Evolutionary conservation across 306 rosid genomes (phyloP).

Genomic region (Aeschynomene evenia): DNA sequence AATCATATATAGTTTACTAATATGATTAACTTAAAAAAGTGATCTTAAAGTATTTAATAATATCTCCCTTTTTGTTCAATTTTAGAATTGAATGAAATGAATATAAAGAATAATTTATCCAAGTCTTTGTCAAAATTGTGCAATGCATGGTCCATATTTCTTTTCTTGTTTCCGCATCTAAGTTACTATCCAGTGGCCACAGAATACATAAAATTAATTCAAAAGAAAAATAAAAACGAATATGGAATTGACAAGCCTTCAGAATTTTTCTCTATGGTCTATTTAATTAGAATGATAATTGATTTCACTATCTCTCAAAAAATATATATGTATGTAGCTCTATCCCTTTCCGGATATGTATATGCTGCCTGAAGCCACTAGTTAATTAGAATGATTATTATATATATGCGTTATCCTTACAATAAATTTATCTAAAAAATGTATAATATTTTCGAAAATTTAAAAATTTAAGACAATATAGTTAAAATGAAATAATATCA

Average conservation of each 20-base stretch:
- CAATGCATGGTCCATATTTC: conserved; percentile 29
- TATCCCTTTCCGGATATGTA: too few relatives aligned
- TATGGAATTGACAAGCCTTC: conserved; percentile 32
- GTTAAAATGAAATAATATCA: too few relatives aligned
- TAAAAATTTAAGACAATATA: too few relatives aligned
- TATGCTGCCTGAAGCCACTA: conserved; percentile 9
- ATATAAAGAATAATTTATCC: too few relatives aligned
- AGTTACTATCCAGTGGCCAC: conserved; percentile 28
- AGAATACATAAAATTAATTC: conserved; percentile 31
- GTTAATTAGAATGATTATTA: background rate
- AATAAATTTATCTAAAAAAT: background rate
- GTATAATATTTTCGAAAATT: background rate
- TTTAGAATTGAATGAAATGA: background rate
- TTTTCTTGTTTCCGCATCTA: conserved; percentile 56
- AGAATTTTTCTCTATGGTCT: conserved; percentile 3
- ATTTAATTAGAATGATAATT: background rate
- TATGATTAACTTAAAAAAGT: too few relatives aligned
- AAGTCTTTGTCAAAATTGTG: background rate
- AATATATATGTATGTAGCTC: too few relatives aligned
- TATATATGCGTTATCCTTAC: background rate
- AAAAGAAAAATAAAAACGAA: conserved; percentile 6
- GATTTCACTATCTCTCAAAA: conserved; percentile 21
- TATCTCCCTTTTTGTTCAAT: too few relatives aligned
- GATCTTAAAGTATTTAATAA: too few relatives aligned
- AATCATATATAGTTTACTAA: too few relatives aligned